These are phyloP conservation scores for Trichoderma brevicompactum DNA, from an alignment of 2,329 filamentous ascomycete genomes.

Conservation along the genomic window DNA sequence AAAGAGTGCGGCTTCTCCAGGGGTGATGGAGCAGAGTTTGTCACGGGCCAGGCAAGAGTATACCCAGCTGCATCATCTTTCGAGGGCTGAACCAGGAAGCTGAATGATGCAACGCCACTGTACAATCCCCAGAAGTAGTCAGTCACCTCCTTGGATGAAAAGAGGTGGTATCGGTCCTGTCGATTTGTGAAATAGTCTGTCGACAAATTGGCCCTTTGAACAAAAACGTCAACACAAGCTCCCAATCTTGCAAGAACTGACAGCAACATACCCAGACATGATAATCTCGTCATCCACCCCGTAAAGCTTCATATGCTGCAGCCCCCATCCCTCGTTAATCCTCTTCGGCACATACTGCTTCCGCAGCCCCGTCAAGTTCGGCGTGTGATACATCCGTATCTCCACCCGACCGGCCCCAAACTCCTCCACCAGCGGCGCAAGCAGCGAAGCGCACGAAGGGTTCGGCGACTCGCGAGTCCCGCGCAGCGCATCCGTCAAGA, in stretches of 20 bases:
- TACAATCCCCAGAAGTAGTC: slow-evolving; percentile 84
- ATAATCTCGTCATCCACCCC: slow-evolving; percentile 95
- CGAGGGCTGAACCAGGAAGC: slow-evolving; percentile 75
- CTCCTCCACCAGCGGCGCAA: slow-evolving; percentile 80
- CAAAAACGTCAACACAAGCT: slow-evolving; percentile 8
- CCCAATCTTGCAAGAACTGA: not conserved
- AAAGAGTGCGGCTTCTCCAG: slow-evolving; percentile 72
- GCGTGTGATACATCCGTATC: slow-evolving; percentile 97
- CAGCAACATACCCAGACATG: slow-evolving; percentile 71
- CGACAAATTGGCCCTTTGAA: slow-evolving; percentile 75
- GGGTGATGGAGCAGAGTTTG: slow-evolving; percentile 76
- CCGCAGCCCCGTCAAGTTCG: slow-evolving; percentile 84
- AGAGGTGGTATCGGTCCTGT: slow-evolving; percentile 92
- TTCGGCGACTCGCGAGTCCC: slow-evolving; percentile 89
- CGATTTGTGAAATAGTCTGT: slow-evolving; percentile 95
- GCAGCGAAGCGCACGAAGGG: slow-evolving; percentile 83
- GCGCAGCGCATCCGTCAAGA: slow-evolving; percentile 87
- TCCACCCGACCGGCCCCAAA: slow-evolving; percentile 86
- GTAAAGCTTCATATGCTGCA: slow-evolving; percentile 99
- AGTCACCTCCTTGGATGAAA: slow-evolving; percentile 76
- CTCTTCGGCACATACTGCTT: slow-evolving; percentile 84
- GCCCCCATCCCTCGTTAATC: slow-evolving; percentile 97
- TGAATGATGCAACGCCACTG: slow-evolving; percentile 74
- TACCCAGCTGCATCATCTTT: slow-evolving; percentile 59
- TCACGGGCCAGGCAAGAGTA: slow-evolving; percentile 70